Evolutionary conservation across 2,329 filamentous ascomycete species (phyloP), one percentile per base, ranked within the genome.

Genomic region (Chaetomiaceae sp.): DNA sequence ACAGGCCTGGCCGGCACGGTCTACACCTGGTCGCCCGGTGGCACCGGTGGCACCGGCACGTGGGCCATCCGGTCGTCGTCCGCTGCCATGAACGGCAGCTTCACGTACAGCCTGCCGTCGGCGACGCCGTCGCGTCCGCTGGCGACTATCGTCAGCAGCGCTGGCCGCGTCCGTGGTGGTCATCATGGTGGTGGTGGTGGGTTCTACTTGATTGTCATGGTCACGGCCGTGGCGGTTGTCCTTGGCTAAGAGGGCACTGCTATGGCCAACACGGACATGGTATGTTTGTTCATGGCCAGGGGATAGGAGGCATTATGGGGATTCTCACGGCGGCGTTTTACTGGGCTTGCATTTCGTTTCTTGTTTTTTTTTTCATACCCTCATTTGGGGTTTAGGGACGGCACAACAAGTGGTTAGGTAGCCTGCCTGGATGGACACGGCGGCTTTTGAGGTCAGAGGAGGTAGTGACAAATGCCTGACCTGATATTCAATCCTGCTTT

Each of bases 31-130:
- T 35, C 33, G 6, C 39, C 24, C 30, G 40, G 29, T 4, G 38
- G 27, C 39, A 43, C 29, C 20, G 36, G 20, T 35, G 33, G 35
- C 17, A 15, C 11, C 14, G 35, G 32, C 24, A 22, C 37, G 19
- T 14, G 20, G 4, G 17, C 6, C 18, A 15, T 19, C 3, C 33
- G 32, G 32, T 34, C 6, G 32, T 15, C 14, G 12, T 8, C 8
- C 40, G 17, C 12, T 34, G n/a, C 29, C 1, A 38, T 26, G 18
- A 52, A 52, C 47, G 27, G 44, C 38, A 52, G 17, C 38, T 37
- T 41, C 12, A 46, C 44, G 29, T 46, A 46, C 36, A 29, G 35
- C 37, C 6, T 37, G 18, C 48, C 50, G 34, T 24, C 22, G 9
- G 22, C 22, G 22, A 11, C 27, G 6, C 5, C 18, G 32, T 15